Base-by-base conservation (phyloP, 208 protist species). In the Leishmania tarentolae region DNA sequence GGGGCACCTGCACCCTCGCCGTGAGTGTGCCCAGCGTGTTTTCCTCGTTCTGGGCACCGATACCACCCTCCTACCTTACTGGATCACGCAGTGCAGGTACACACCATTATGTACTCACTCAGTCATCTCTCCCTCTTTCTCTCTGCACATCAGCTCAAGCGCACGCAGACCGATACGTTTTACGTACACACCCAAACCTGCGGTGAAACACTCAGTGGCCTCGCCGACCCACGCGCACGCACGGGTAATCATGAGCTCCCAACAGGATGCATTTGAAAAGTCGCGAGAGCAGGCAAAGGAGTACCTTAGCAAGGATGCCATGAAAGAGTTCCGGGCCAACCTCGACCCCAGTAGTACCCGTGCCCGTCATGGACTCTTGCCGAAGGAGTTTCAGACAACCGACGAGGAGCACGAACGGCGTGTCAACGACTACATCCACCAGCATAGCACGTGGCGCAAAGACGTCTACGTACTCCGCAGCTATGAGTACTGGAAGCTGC, bases 401-500 rank as follows among this genome's bases (percentile, higher is more conserved):
- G 88, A 93, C 78, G 71, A 82, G 1, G 90, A 78, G 40, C 93
- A 96, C 68, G 90, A 96, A 74, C 81, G 87, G 28, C 83, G 87
- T n/a, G 74, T 94, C 31, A 90, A 93, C 76, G 80, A 81, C 44
- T 94, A 92, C 83, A 96, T 94, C 68, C 28, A n/a, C 1, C 73
- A 88, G 56, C 81, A 90, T 61, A 83, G 83, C 46, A 94, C 93
- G 71, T 96, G 91, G 90, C 85, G 89, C 31, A 52, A 88, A 71
- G 88, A 87, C 82, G 80, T 96, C 17, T 89, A 86, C 74, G 35
- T 94, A 24, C 73, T 92, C 50, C 91, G 91, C 63, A 88, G 80
- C 80, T 92, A 84, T 81, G 91, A 96, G 84, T 96, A 96, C 85
- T 96, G 93, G 91, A 86, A 84, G 70, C 86, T 94, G 44, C 89